Percentiles rank a stretch among this genome's conserved stretches.
phyloP scores from a whole-genome alignment of 306 rosid species.

The Quercus alba region DNA sequence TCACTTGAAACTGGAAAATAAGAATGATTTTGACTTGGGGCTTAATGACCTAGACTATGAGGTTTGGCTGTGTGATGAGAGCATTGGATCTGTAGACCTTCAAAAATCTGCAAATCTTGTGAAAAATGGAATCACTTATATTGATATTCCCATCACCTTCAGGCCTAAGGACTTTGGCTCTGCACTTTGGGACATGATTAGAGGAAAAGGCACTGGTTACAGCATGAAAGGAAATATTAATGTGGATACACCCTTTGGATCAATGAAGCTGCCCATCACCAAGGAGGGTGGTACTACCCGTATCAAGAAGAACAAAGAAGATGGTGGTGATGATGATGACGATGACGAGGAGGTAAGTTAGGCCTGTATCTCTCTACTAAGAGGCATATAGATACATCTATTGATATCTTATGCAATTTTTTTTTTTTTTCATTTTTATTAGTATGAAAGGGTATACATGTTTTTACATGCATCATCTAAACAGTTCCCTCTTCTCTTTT shows the following conservation, averaged over 20 bases:
- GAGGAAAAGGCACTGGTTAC: slow-evolving; percentile 93
- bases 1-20: slow-evolving; percentile 88
- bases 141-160: slow-evolving; percentile 79
- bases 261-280: slow-evolving; percentile 85
- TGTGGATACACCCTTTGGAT: slow-evolving; percentile 92
- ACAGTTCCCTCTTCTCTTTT: not conserved
- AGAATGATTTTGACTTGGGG: slow-evolving; percentile 85
- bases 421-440: not conserved
- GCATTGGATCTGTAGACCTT: slow-evolving; percentile 77
- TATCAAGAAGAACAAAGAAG: slow-evolving; percentile 77
- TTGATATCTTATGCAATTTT: not conserved
- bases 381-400: not conserved
- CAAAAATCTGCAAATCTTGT: slow-evolving; percentile 59
- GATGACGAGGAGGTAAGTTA: slow-evolving; percentile 68
- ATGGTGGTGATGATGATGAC: slow-evolving; percentile 47
- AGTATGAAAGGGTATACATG: not conserved
- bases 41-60: slow-evolving; percentile 75
- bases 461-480: not conserved
- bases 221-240: slow-evolving; percentile 67
- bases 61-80: slow-evolving; percentile 75
- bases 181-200: slow-evolving; percentile 95
- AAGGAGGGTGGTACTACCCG: slow-evolving; percentile 94
- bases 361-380: not conserved
- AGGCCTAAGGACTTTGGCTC: slow-evolving; percentile 94
- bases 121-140: slow-evolving; percentile 51